Conservation (phyloP, 2,329 filamentous ascomycete genomes). For the Ceratocystis diversiconidia region DNA sequence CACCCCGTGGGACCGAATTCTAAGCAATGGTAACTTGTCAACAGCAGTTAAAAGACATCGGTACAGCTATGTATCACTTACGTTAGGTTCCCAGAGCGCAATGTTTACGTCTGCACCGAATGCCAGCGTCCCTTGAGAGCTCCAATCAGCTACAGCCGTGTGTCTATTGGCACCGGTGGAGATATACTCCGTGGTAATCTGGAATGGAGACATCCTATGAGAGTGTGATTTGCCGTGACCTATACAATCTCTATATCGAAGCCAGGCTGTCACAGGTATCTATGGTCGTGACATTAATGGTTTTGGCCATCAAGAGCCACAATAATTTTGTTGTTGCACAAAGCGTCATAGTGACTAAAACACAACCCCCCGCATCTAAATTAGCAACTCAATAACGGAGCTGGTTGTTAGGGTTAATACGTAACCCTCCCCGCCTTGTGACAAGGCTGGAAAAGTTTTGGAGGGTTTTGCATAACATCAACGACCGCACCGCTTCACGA, state of each 20-base stretch:
- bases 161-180: conserved; percentile 82
- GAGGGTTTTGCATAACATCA: not conserved
- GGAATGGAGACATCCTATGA: conserved; percentile 21
- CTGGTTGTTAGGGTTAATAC: not conserved
- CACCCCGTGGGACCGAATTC: conserved; percentile 36
- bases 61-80: conserved; percentile 31
- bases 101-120: conserved; percentile 84
- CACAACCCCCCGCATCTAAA: conserved; percentile 5
- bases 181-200: conserved; percentile 38
- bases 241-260: not conserved
- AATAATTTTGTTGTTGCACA: conserved; percentile 17
- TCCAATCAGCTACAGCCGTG: conserved; percentile 83
- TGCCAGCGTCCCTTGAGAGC: conserved; percentile 55
- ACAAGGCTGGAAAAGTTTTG: conserved; percentile 18
- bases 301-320: not conserved
- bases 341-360: conserved; percentile 1
- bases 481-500: not conserved
- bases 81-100: conserved; percentile 71
- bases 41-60: not conserved
- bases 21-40: conserved; percentile 21
- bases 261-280: not conserved
- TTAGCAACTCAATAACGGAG: not conserved
- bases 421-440: not conserved
- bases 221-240: not conserved
- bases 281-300: not conserved